phyloP scores from a whole-genome alignment of 306 rosid genomes.

The Calophaca sinica region DNA sequence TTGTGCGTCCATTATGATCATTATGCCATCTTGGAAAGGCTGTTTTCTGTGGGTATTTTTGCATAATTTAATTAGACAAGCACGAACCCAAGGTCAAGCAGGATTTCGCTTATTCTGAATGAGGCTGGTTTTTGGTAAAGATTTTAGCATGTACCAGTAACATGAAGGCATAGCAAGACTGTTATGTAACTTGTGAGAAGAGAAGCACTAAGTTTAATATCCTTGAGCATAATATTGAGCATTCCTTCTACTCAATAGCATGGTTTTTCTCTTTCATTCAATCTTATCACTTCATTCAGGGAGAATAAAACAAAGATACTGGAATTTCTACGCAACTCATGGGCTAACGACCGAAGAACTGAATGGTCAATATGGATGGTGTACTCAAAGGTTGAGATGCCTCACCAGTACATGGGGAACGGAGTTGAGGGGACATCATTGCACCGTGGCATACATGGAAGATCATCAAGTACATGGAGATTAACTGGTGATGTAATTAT shows the following conservation, averaged over 20 bases:
- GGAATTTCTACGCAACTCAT: conserved; percentile 71
- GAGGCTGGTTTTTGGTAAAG: not conserved
- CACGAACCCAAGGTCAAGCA: not conserved
- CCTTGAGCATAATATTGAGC: conserved; percentile 25
- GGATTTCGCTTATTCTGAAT: not conserved
- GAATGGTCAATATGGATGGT: conserved; percentile 99
- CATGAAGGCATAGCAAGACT: not conserved
- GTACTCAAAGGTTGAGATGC: conserved; percentile 79
- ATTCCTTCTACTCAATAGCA: conserved; percentile 21
- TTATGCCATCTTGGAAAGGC: too few species aligned
- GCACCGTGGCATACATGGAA: conserved; percentile 58
- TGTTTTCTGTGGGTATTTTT: too few species aligned
- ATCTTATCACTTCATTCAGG: conserved; percentile 56
- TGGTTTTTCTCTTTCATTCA: conserved; percentile 39
- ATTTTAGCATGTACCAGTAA: not conserved
- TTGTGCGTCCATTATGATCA: not conserved
- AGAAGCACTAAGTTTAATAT: not conserved
- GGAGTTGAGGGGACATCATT: conserved; percentile 59
- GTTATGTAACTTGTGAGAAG: not conserved
- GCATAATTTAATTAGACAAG: not conserved
- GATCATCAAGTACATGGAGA: conserved; percentile 64
- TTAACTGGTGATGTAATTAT: conserved; percentile 74
- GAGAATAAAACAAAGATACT: conserved; percentile 73
- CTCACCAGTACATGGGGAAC: conserved; percentile 65
- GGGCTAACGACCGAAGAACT: conserved; percentile 84